Evolutionary conservation across 352 stramenopile genomes (phyloP), one percentile per base, ranked within the genome.

Genomic region (Peronosclerospora sorghi): DNA sequence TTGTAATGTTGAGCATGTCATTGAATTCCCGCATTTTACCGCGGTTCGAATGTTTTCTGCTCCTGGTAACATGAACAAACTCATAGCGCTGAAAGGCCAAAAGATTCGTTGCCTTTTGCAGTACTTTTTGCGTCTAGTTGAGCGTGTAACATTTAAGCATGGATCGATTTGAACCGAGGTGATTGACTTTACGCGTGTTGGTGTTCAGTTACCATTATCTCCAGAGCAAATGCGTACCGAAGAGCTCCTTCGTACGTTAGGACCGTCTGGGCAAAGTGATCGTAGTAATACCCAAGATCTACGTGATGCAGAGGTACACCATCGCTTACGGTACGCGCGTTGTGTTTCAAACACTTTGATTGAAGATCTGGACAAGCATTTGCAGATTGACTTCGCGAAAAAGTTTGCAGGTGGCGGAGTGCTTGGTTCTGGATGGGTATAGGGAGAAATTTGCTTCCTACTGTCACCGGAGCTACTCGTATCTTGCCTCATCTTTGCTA

Each of bases 341-440:
- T 68, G 70, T 24, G 57, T 78, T 21, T 68, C 59, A 3, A 45
- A 64, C 13, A 56, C 45, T 1, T 48, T 74, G 21, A 91, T 91
- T 26, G 78, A 91, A 63, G 69, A 81, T 18, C 24, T 83, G 14
- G 43, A 68, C 14, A 34, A 51, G 2, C 73, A 86, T 49, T 38
- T 91, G 18, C 78, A 91, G 43, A 72, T 88, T 29, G 73, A 88
- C 48, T 91, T 91, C 48, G 78, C 78, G 8, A 91, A 91, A 57
- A 80, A 81, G 35, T 91, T 71, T 39, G 65, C 76, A 1, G 78
- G 78, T 14, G 78, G 78, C 18, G 78, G 75, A 12, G 78, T 86
- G n/a, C 60, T 91, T 15, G 71, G 65, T 21, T 61, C 54, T 24
- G 74, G 78, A 0, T 86, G 72, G 14, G 78, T 91, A 2, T 75